A percentile compares a stretch with the other conserved stretches of the same genome.
These are phyloP conservation scores for Orbilia brochopaga DNA, from an alignment of 2,329 filamentous ascomycete species.

Conservation along the genomic window DNA sequence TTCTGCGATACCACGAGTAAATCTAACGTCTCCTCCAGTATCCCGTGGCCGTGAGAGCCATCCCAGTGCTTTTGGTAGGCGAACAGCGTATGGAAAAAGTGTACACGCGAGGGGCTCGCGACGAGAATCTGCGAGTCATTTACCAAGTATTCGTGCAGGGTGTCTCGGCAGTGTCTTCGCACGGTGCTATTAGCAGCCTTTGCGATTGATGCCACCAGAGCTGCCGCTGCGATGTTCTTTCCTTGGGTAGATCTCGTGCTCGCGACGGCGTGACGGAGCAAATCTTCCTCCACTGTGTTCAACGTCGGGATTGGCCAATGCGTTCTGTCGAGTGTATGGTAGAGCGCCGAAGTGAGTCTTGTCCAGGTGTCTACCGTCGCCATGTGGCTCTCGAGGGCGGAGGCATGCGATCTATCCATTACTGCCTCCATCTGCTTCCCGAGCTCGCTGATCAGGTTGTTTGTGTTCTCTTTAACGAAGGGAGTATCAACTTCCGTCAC, in stretches of 20 bases:
- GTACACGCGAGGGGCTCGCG: conserved; percentile 38
- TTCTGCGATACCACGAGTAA: conserved; percentile 38
- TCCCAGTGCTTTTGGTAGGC: conserved; percentile 48
- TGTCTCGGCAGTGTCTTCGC: conserved; percentile 42
- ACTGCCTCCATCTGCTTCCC: conserved; percentile 29
- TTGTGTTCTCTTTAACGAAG: conserved; percentile 20
- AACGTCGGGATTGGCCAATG: conserved; percentile 35
- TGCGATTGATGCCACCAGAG: conserved; percentile 33
- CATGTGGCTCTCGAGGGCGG: conserved; percentile 22
- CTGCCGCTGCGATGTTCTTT: conserved; percentile 35
- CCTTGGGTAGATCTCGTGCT: conserved; percentile 29
- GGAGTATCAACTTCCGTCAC: conserved; percentile 42
- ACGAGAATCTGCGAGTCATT: conserved; percentile 55
- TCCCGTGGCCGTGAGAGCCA: conserved; percentile 28
- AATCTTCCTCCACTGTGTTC: conserved; percentile 31
- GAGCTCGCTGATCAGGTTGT: conserved; percentile 29
- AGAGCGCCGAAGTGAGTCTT: conserved; percentile 27
- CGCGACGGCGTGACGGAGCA: conserved; percentile 23
- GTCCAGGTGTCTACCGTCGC: conserved; percentile 29
- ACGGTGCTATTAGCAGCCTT: conserved; percentile 43
- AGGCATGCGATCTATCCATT: conserved; percentile 12
- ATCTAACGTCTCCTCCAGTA: conserved; percentile 45
- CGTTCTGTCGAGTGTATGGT: conserved; percentile 42
- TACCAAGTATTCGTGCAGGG: conserved; percentile 63
- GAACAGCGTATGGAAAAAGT: conserved; percentile 47